Evolutionary conservation across 495 filamentous ascomycete genomes (phyloP).

Genomic region (Pyrenula massariospora): DNA sequence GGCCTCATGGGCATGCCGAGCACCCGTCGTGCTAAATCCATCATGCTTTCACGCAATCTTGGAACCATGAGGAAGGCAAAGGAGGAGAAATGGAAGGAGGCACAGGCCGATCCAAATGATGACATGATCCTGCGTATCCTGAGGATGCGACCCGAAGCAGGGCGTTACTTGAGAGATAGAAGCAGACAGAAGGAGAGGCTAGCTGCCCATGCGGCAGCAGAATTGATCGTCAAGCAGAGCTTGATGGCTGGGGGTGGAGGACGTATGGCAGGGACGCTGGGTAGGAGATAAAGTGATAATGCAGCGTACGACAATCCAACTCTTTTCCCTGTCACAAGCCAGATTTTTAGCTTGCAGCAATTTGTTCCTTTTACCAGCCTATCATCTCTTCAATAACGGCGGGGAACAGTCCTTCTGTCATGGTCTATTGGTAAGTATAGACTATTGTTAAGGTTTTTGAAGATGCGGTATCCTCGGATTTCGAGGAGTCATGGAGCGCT

Average conservation of each 20-base stretch:
- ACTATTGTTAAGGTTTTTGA: no score
- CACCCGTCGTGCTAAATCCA: constrained; percentile 73
- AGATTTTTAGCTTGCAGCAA: constrained; percentile 10
- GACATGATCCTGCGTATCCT: constrained; percentile 97
- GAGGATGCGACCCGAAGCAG: constrained; percentile 93
- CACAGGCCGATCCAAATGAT: constrained; percentile 92
- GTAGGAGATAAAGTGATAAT: constrained; percentile 19
- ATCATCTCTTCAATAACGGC: no score
- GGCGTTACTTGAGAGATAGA: constrained; percentile 75
- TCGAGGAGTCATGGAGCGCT: no score
- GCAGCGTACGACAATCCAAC: constrained; percentile 11
- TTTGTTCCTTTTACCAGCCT: no score
- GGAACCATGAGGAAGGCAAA: constrained; percentile 95
- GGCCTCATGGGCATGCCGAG: constrained; percentile 60
- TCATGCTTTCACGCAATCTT: constrained; percentile 89
- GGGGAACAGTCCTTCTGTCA: no score
- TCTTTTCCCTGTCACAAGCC: constrained; percentile 15
- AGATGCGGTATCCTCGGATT: no score
- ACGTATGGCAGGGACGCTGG: constrained; percentile 47
- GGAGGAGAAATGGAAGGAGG: constrained; percentile 87
- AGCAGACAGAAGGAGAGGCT: constrained; percentile 90
- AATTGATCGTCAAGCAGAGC: constrained; percentile 90
- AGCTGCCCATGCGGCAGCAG: constrained; percentile 79
- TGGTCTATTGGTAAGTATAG: no score
- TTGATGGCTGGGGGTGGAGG: constrained; percentile 56